These are phyloP conservation scores for Euphorbia celastroides DNA, from an alignment of 441 rosid species.

Conservation along the genomic window DNA sequence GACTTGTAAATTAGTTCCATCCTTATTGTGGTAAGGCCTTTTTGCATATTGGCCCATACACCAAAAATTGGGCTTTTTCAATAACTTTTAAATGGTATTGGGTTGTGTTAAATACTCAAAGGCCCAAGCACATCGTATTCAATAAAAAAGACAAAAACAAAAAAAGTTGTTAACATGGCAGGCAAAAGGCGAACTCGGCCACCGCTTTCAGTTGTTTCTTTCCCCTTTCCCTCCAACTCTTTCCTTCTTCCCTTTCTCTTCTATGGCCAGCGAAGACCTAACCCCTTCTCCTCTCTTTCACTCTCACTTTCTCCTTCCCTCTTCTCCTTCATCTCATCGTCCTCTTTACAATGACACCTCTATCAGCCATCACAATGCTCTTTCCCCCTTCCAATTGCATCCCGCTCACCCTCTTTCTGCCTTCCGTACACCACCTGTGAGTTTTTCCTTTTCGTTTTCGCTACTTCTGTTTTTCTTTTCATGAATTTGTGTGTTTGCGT, in stretches of 20 bases:
- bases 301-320: conserved; percentile 17
- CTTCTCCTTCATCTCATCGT: conserved; percentile 7
- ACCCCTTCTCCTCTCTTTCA: conserved; percentile 18
- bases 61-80: too few species aligned
- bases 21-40: too few species aligned
- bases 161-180: too few species aligned
- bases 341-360: neutral
- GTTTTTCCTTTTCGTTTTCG: neutral
- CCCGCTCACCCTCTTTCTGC: conserved; percentile 27
- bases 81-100: too few species aligned
- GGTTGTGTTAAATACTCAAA: too few species aligned
- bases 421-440: conserved; percentile 30
- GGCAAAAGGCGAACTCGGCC: too few species aligned
- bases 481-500: neutral
- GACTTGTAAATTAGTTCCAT: too few species aligned
- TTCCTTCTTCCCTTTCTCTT: neutral
- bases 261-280: conserved; percentile 45
- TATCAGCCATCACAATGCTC: conserved; percentile 3
- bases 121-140: too few species aligned
- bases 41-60: too few species aligned
- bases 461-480: neutral
- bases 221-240: neutral
- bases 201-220: too few species aligned
- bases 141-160: too few species aligned
- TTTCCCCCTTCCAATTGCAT: conserved; percentile 3